These are phyloP conservation scores for Pisolithus sp. DNA, from an alignment of 768 basidiomycete genomes.

Conservation along the genomic window DNA sequence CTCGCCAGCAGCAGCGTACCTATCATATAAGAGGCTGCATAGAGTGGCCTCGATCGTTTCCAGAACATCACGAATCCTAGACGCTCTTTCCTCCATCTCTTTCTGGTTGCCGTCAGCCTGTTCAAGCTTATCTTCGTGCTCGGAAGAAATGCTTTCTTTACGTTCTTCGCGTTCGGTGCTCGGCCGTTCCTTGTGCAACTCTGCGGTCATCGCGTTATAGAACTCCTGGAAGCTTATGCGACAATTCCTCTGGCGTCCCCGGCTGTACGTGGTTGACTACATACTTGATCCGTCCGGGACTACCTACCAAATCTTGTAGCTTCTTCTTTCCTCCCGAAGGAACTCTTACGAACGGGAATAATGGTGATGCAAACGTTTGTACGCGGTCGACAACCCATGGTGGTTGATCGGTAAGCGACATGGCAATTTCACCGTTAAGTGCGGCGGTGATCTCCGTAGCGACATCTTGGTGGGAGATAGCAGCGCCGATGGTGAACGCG, in stretches of 20 bases:
- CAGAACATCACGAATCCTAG: slow-evolving; percentile 51
- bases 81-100: slow-evolving; percentile 25
- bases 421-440: slow-evolving; percentile 51
- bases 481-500: slow-evolving; percentile 50
- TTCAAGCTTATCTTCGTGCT: slow-evolving; percentile 9
- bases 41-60: slow-evolving; percentile 71
- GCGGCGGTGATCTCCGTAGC: slow-evolving; percentile 47
- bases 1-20: slow-evolving; percentile 34
- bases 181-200: slow-evolving; percentile 35
- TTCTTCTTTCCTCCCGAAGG: slow-evolving; percentile 26
- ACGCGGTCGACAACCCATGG: slow-evolving; percentile 60
- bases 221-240: slow-evolving; percentile 64
- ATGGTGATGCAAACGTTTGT: slow-evolving; percentile 44
- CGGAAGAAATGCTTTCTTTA: too few species aligned
- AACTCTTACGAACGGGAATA: slow-evolving; percentile 51
- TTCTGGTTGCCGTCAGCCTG: slow-evolving; percentile 23
- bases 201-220: slow-evolving; percentile 59
- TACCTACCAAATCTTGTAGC: slow-evolving; percentile 24
- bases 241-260: slow-evolving; percentile 47
- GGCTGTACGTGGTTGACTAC: slow-evolving; percentile 35
- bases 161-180: slow-evolving; percentile 8
- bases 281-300: slow-evolving; percentile 21
- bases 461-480: slow-evolving; percentile 48
- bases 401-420: slow-evolving; percentile 36
- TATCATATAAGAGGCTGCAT: slow-evolving; percentile 76